Base-by-base conservation (phyloP, 2,329 filamentous ascomycete genomes). In the Colletotrichum somersetense region DNA sequence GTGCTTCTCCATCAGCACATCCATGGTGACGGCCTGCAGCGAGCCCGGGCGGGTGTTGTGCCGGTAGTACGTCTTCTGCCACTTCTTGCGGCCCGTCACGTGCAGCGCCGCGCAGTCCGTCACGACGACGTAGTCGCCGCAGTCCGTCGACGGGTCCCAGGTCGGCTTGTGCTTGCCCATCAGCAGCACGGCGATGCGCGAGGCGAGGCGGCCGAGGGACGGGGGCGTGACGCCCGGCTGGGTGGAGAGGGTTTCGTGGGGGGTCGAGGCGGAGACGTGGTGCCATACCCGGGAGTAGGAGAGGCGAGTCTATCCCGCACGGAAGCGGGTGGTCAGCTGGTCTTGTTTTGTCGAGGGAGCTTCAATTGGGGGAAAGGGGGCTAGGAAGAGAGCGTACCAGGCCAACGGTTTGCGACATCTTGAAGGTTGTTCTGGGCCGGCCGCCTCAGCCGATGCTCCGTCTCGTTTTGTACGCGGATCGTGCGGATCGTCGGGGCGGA, bases 91-190 rank as follows among this genome's bases (percentile, higher is more conserved):
- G 76, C 96, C 96, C 10, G 96, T 98, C 1, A 91, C 92, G 85
- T 95, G 91, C 62, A 99, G 87, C 59, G 96, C 91, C 52, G 92
- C 89, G 86, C 96, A 98, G 81, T 95, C 92, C 48, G 94, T 94
- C 63, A 96, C 95, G 1, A 99, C 96, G 16, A 99, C 95, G 83
- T 99, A 99, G 89, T 99, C 96, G 77, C 96, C 96, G 88, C 96
- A 98, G 87, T 99, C 96, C 73, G 95, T 98, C 30, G 95, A 97
- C 1, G 96, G 96, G 84, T 98, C 94, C 85, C 91, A 99, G 82
- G 96, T 97, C 30, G 96, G 96, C 85, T 99, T 99, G 89, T 99
- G 93, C 88, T 99, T 99, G 85, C 96, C 96, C 95, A 98, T 98
- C 64, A 98, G 90, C 73, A 94, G 87, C 66, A 92, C 87, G 74